phyloP scores from a whole-genome alignment of 305 asterid genomes.

The Andrographis paniculata region DNA sequence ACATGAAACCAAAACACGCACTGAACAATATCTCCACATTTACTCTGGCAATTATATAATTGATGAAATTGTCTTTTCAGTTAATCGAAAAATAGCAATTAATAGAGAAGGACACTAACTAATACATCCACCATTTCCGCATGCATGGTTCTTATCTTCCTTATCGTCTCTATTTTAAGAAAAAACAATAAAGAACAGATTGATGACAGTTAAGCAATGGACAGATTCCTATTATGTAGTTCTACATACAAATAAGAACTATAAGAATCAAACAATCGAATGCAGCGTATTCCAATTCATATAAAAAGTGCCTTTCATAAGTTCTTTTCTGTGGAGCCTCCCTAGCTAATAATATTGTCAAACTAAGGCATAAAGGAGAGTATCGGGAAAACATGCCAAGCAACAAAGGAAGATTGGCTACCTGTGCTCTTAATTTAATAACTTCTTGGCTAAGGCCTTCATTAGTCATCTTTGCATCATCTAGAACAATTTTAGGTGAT shows the following conservation, averaged over 20 bases:
- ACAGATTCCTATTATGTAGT: conserved; percentile 7
- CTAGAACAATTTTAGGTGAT: conserved; percentile 51
- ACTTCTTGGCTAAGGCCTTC: conserved; percentile 58
- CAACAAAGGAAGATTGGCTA: conserved; percentile 19
- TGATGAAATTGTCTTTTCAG: background rate
- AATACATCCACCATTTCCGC: background rate
- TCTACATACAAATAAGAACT: conserved; percentile 11
- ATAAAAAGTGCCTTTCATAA: conserved; percentile 12
- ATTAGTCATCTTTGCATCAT: conserved; percentile 43
- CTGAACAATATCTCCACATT: too few relatives aligned
- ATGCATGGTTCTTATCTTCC: conserved; percentile 9
- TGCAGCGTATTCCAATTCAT: conserved; percentile 2
- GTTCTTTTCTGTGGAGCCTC: conserved; percentile 13
- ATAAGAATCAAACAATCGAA: conserved; percentile 10
- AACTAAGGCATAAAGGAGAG: conserved; percentile 13
- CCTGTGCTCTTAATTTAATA: conserved; percentile 64
- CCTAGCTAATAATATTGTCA: conserved; percentile 12
- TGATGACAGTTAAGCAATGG: background rate
- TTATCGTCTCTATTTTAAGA: conserved; percentile 16
- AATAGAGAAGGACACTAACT: background rate
- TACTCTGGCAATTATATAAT: background rate
- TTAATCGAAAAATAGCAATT: background rate
- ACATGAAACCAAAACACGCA: too few relatives aligned
- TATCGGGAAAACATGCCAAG: conserved; percentile 11
- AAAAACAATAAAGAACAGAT: conserved; percentile 4